Evolutionary conservation across 192 early-diverging fungal genomes (phyloP), one percentile per base, ranked within the genome.

Genomic region (Backusella australiensis): DNA sequence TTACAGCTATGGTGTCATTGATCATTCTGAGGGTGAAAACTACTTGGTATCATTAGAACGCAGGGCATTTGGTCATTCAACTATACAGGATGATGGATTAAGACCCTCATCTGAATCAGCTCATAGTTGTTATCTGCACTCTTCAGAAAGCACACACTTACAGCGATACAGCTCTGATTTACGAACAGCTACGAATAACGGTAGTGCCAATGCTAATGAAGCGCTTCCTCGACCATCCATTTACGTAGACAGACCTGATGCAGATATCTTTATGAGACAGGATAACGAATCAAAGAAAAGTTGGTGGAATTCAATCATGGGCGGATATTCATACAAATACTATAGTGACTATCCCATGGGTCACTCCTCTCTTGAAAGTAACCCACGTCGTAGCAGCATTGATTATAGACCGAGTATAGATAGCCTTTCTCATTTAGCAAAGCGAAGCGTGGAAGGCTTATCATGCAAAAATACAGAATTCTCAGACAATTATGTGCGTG

Each of bases 371-470:
- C 35, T 68, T 19, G 66, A 73, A 6, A 41, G 34, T 8, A 19
- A 46, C 65, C 21, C 59, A 19, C 76, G 53, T 15, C 67, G 56
- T 14, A 69, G 79, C 38, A 71, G 35, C 14, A 17, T 80, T 26
- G 80, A 82, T 41, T 75, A 75, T 39, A 73, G 80, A 35, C 77
- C 77, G 1, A 82, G 80, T 49, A 68, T 82, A n/a, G 77, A 78
- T 14, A 66, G 69, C 15, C 19, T 75, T 4, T 80, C 78, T 12
- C 41, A 63, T 32, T 66, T 80, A 12, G 73, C 78, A 4, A 80
- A 76, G 53, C 75, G 75, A 71, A 72, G 56, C 7, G 42, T 76
- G 15, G 78, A 80, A 6, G 68, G 73, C 26, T 23, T 80, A 21
- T 72, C 66, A n/a, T 59, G 75, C 19, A 42, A 56, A 26, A 76